Evolutionary conservation across 73 alveolate genomes (phyloP), one percentile per base, ranked within the genome.

Genomic region (Loxodes magnus): DNA sequence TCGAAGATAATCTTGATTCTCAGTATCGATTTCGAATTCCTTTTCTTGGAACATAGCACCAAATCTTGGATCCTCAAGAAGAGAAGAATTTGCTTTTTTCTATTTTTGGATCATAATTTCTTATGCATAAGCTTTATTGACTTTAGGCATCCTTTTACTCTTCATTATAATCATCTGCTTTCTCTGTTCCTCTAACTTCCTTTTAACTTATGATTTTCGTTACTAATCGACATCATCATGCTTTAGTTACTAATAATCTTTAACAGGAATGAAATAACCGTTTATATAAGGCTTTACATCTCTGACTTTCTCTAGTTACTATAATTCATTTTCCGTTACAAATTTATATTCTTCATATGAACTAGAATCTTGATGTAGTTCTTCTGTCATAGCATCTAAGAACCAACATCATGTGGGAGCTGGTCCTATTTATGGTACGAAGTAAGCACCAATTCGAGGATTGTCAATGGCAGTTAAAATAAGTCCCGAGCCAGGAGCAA

Each of bases 341-440:
- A 93, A 93, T 67, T 93, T 88, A 60, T 74, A 88, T 74, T 93
- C 96, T 54, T 92, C 95, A 67, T 66, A 79, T 30, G 79, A 56
- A 21, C 90, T 57, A 31, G 86, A 52, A 20, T 67, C 67, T 39
- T 33, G 41, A 43, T 84, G 95, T 62, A 88, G 44, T 67, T 88
- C 98, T 51, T 88, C 98, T 0, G 93, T 88, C 30, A 88, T 51
- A 41, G 71, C 76, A 54, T 88, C 98, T 26, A 88, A 38, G 67
- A 79, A 88, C 12, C 94, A 63, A 23, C 93, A 86, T 96, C 98
- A 88, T 67, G 69, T 79, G 25, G 98, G 96, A n/a, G 98, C 96
- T 5, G 84, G 87, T 5, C 98, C 98, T 15, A 88, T 41, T 28
- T 62, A 61, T 10, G 98, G 96, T 15, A 88, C 62, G 64, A 82